Conservation (phyloP, 495 filamentous ascomycete genomes). For the Sordaria brevicollis region DNA sequence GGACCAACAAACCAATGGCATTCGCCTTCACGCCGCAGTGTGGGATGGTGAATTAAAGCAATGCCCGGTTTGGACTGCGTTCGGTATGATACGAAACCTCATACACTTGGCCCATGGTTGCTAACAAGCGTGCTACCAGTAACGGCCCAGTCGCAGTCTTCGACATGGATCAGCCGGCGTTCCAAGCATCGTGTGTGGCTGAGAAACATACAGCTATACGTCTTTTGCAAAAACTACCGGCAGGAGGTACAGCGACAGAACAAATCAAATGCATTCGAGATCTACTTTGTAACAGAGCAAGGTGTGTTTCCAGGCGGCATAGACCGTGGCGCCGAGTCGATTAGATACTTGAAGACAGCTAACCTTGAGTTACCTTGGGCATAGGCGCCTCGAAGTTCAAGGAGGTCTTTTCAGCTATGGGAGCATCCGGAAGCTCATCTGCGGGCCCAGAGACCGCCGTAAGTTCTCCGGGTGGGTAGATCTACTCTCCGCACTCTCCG, state of each 20-base stretch:
- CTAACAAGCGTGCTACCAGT: conserved; percentile 27
- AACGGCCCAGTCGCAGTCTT: conserved; percentile 45
- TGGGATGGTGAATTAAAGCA: conserved; percentile 37
- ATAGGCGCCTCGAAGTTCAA: conserved; percentile 28
- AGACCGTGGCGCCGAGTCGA: background rate
- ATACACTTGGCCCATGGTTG: background rate
- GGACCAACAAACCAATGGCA: conserved; percentile 51
- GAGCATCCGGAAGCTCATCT: conserved; percentile 16
- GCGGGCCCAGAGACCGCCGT: conserved; percentile 12
- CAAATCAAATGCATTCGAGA: conserved; percentile 32
- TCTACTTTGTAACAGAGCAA: conserved; percentile 33
- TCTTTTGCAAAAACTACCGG: conserved; percentile 53
- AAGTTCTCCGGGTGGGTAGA: conserved; percentile 1
- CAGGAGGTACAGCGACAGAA: conserved; percentile 36
- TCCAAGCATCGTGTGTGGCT: conserved; percentile 47
- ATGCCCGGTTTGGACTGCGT: conserved; percentile 68
- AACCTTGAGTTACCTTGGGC: background rate
- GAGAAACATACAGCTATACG: conserved; percentile 48
- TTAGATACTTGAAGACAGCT: background rate
- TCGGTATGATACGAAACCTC: conserved; percentile 30
- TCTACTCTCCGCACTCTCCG: background rate
- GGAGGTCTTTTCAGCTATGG: conserved; percentile 24
- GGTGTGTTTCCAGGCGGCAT: conserved; percentile 7
- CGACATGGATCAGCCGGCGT: conserved; percentile 45
- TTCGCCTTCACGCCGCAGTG: conserved; percentile 44